Evolutionary conservation across 441 rosid species (phyloP), one percentile per base, ranked within the genome.

Genomic region (Pelargonium australe): DNA sequence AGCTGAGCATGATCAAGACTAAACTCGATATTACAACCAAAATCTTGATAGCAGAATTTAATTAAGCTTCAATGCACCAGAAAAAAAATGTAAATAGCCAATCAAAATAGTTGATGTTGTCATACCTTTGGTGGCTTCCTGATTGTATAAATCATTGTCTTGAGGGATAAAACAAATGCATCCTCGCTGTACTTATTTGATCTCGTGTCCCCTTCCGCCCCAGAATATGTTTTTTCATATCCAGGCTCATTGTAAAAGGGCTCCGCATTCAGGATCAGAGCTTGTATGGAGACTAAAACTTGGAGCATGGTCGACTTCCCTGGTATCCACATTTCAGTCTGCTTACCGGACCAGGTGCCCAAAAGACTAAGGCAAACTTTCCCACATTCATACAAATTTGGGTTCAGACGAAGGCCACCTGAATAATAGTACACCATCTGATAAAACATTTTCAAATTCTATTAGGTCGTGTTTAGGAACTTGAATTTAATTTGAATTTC

Each of bases 181-280:
- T 76, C 74, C 73, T 86, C 89, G 60, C 63, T 83, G 80, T 85
- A 86, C 64, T 64, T 17, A 63, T 67, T 76, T 65, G 84, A 85
- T 53, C 25, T 65, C 68, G 0, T 79, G 61, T 76, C 78, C 60
- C 87, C 86, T 7, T 60, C 75, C 17, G 10, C 67, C 13, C 85
- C 84, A 8, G 6, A 34, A 72, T 72, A 77, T 7, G 73, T 2
- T 34, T 51, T n/a, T 68, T 79, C 87, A 71, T 78, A 77, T 20
- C 87, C 87, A 70, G 91, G 91, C 81, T 87, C 91, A 62, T 87
- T 87, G 71, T 80, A 86, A 74, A 79, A 87, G 31, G 91, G 91
- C 49, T 72, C 73, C 20, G 75, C 75, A 80, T 83, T 87, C 71
- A 87, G 76, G 74, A 87, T 80, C 60, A 87, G 80, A 70, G 78